Evolutionary conservation across 2,329 filamentous ascomycete species (phyloP), one percentile per base, ranked within the genome.

Genomic region (Sclerotiophoma versabilis): DNA sequence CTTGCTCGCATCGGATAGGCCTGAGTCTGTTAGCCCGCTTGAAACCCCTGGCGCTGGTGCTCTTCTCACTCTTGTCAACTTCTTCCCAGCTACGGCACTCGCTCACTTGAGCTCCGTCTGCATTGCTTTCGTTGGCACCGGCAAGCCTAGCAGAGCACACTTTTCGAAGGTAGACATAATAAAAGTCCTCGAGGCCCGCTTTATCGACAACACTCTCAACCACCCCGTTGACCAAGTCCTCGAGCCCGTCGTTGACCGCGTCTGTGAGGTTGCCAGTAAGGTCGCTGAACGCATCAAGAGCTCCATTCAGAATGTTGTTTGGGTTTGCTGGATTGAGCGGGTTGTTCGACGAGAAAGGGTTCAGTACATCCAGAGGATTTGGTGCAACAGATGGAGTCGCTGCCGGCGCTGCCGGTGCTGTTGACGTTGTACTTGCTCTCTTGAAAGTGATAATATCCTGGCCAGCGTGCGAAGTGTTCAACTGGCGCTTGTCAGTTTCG

Each of bases 361-460:
- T 54, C 0, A 62, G 26, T 11, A 27, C 22, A 46, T 58, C 53
- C 0, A 58, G n/a, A 20, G 46, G 29, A 34, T 11, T 34, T 1
- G 52, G 20, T 4, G 54, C 29, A 4, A 49, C 25, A 5, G 57
- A 38, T 7, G 54, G n/a, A 23, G 33, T 54, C 2, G 46, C 34
- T 11, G 51, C 29, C 14, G 60, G 29, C 11, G 37, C 12, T 15
- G 60, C 33, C 4, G 49, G 42, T 0, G 42, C 15, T 1, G 32
- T 26, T 4, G 56, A 46, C 4, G 52, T 52, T 11, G 46, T 7
- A 14, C 41, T 59, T 22, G 58, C 57, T 14, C 15, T 44, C 11
- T 66, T 59, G 30, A 66, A 60, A 3, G 29, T 46, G 19, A 66
- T 58, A 4, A 65, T 37, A 22, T 64, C 45, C 39, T 62, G 47